These are phyloP conservation scores for Eragrostis curvula DNA, from an alignment of 176 grass and related monocot species.

Conservation along the genomic window DNA sequence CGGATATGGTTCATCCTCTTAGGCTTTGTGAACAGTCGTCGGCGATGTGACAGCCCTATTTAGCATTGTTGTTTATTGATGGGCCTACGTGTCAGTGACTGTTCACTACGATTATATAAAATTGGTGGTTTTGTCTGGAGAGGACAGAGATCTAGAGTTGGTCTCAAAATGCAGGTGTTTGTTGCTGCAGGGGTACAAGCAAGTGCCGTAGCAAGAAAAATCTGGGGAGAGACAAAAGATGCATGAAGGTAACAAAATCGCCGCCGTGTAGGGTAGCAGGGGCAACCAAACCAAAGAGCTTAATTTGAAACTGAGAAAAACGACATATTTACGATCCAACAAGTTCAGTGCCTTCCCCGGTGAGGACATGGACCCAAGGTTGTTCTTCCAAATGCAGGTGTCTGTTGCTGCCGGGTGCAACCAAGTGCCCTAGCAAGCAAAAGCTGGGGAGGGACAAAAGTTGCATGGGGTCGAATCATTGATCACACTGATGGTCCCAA, in stretches of 20 bases:
- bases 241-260: neutral
- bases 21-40: neutral
- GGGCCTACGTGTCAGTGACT: neutral
- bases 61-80: neutral
- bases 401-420: conserved; percentile 14
- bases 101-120: neutral
- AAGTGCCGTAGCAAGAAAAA: neutral
- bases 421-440: neutral
- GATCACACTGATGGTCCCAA: conserved; percentile 33
- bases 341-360: too few relatives aligned
- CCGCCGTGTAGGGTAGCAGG: too few relatives aligned
- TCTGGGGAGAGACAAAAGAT: conserved; percentile 21
- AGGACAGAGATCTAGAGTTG: neutral
- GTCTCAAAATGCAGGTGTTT: conserved; percentile 6
- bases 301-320: too few relatives aligned
- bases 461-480: conserved; percentile 18
- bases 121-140: neutral
- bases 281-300: too few relatives aligned
- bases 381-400: neutral
- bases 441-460: conserved; percentile 20
- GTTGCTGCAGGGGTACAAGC: conserved; percentile 7
- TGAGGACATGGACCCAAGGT: too few relatives aligned
- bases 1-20: neutral
- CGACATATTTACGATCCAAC: too few relatives aligned
- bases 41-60: too few relatives aligned